phyloP scores from a whole-genome alignment of 768 basidiomycete species.

The Mycena filopes region DNA sequence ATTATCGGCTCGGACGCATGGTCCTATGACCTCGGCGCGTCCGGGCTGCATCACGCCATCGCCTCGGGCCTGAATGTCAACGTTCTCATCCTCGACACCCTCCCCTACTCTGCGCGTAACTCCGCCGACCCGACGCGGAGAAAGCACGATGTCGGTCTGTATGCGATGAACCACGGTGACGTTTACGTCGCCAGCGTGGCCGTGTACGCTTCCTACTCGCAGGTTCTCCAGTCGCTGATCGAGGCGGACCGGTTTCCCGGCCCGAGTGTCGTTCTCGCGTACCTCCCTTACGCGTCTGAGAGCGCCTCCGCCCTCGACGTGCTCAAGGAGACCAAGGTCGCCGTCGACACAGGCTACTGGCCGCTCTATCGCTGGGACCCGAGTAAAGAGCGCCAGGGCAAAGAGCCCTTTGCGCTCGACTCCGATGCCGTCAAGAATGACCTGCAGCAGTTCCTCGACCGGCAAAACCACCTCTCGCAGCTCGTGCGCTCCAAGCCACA shows the following conservation, averaged over 20 bases:
- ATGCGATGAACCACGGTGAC: conserved; percentile 98
- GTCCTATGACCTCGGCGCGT: conserved; percentile 96
- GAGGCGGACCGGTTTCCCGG: conserved; percentile 93
- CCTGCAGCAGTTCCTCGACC: conserved; percentile 91
- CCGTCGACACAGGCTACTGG: conserved; percentile 97
- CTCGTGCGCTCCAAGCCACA: conserved; percentile 84
- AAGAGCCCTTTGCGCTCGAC: conserved; percentile 92
- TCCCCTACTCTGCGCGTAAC: conserved; percentile 87
- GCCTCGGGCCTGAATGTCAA: conserved; percentile 93
- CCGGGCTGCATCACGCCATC: conserved; percentile 94
- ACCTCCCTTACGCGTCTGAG: conserved; percentile 89
- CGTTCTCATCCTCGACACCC: conserved; percentile 93
- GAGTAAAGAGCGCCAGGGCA: conserved; percentile 74
- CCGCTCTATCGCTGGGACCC: conserved; percentile 99
- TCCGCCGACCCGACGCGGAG: conserved; percentile 75
- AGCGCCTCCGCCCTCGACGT: conserved; percentile 83
- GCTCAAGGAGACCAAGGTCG: conserved; percentile 97
- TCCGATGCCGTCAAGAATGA: conserved; percentile 95
- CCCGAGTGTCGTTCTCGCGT: conserved; percentile 92
- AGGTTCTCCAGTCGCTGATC: conserved; percentile 89
- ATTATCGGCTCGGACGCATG: conserved; percentile 98
- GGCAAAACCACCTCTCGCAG: conserved; percentile 96
- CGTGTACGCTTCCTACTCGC: conserved; percentile 94
- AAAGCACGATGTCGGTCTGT: conserved; percentile 96
- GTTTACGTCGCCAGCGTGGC: conserved; percentile 97